These are phyloP conservation scores for Cyberlindnera euphorbiiphila DNA, from an alignment of 805 yeast genomes.

Conservation along the genomic window DNA sequence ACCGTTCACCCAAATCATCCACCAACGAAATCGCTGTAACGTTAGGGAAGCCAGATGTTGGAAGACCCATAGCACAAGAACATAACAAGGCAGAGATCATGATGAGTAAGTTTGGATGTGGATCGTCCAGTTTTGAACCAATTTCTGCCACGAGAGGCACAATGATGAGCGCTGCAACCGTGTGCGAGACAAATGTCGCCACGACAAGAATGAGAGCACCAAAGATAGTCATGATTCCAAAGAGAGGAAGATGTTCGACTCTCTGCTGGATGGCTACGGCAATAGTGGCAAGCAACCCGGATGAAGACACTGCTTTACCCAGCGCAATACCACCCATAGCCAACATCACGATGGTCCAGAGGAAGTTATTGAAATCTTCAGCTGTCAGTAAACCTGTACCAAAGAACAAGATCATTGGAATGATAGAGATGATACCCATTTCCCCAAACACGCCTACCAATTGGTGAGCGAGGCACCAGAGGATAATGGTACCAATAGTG, in stretches of 20 bases:
- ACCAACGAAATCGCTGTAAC: conserved; percentile 95
- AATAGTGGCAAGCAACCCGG: conserved; percentile 78
- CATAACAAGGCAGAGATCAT: conserved; percentile 64
- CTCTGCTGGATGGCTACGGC: conserved; percentile 63
- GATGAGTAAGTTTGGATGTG: conserved; percentile 82
- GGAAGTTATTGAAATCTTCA: conserved; percentile 91
- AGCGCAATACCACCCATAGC: conserved; percentile 98
- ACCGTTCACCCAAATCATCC: conserved; percentile 88
- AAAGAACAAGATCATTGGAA: conserved; percentile 87
- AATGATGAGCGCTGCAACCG: conserved; percentile 93
- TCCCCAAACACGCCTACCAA: conserved; percentile 78
- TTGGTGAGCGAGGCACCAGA: conserved; percentile 88
- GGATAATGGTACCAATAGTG: conserved; percentile 64
- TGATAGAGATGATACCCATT: conserved; percentile 92
- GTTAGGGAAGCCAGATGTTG: conserved; percentile 97
- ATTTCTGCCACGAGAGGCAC: conserved; percentile 88
- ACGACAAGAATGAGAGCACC: conserved; percentile 77
- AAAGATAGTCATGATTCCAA: conserved; percentile 70
- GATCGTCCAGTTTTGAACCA: conserved; percentile 67
- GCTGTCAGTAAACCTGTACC: conserved; percentile 85
- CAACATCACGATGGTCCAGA: conserved; percentile 92
- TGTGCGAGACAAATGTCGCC: conserved; percentile 95
- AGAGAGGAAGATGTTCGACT: conserved; percentile 66
- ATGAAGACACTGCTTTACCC: conserved; percentile 91
- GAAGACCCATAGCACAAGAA: conserved; percentile 96